Evolutionary conservation across 2,329 filamentous ascomycete species (phyloP), one percentile per base, ranked within the genome.

Genomic region (Ramichloridium luteum): DNA sequence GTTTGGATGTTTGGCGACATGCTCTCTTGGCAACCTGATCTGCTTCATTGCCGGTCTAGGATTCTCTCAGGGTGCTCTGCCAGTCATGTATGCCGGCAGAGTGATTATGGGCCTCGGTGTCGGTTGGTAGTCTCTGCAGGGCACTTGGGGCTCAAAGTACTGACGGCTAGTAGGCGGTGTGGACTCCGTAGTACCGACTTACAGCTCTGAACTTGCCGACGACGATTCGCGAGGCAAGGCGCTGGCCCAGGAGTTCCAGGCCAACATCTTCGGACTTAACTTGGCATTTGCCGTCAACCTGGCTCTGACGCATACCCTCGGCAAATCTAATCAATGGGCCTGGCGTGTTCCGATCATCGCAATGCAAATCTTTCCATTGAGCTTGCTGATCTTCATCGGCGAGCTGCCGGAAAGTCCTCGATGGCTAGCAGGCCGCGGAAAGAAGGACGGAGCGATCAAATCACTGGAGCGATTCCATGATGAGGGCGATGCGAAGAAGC

Each of bases 171-270:
- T n/a, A 23, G 20, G 20, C 20, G 72, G 72, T 1, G 68, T 76
- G 20, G 72, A 77, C 45, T 60, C 63, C 11, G 68, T 74, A 0
- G 72, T 76, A 14, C 72, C 72, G 0, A 66, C 73, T 2, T 76
- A 76, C 51, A 67, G 60, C 35, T 63, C 63, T 10, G 72, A 76
- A 45, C 55, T 76, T 17, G 60, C 62, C 3, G 62, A 63, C n/a
- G 71, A 74, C 44, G 65, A 65, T 29, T 61, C 67, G 2, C 55
- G 72, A 27, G 72, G 72, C 4, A 67, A 65, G 41, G 69, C 72
- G 1, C 50, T 77, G 26, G 70, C 70, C 1, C 68, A 77, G 45
- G 71, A 76, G 43, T 77, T 77, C 44, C 72, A 76, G 47, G 67
- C 65, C 49, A 77, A 77, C 41, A 75, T 77, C 39, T 70, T 74